These are phyloP conservation scores for Paraphaeosphaeria minitans DNA, from an alignment of 2,329 filamentous ascomycete genomes.

Conservation along the genomic window DNA sequence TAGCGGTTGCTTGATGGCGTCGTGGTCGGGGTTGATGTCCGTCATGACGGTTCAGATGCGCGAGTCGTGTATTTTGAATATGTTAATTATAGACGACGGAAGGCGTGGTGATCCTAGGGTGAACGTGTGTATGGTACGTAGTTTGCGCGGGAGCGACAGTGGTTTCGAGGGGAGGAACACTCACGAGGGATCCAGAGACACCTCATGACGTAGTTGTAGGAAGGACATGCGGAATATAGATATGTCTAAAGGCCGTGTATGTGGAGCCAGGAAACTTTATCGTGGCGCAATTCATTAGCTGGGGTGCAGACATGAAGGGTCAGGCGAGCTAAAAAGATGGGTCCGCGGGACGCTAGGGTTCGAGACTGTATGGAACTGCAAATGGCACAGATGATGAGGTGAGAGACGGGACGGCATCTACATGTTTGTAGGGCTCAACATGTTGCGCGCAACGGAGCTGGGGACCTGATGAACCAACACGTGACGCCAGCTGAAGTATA, in stretches of 20 bases:
- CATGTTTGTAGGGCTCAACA: neutral
- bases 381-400: neutral
- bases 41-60: neutral
- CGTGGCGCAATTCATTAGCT: neutral
- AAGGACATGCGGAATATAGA: neutral
- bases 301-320: neutral
- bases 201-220: no score
- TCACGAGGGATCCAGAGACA: neutral
- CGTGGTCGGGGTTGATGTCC: neutral
- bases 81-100: neutral
- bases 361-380: neutral
- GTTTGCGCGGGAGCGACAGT: no score
- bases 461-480: neutral
- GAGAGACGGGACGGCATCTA: no score
- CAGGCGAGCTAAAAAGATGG: neutral
- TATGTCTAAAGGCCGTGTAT: neutral
- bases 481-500: neutral
- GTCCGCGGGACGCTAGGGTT: neutral
- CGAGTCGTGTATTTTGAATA: neutral
- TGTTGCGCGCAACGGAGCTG: neutral
- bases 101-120: neutral
- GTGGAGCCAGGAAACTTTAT: neutral
- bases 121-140: no score
- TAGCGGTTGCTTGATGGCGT: slow-evolving; percentile 9
- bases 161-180: neutral